phyloP scores from a whole-genome alignment of 768 basidiomycete species.

The Russula virescens region DNA sequence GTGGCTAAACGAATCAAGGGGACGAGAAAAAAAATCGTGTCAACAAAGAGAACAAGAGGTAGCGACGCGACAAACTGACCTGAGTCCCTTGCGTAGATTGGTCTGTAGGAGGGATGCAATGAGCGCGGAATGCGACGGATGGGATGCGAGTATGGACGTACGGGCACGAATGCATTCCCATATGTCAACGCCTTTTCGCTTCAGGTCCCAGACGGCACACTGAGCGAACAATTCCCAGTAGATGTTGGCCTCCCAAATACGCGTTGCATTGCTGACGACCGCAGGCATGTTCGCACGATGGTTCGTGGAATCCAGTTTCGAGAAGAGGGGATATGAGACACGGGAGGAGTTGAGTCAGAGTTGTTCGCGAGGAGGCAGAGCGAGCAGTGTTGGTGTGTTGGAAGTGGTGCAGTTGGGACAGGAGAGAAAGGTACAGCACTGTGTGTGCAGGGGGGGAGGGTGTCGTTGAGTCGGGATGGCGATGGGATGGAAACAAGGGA shows the following conservation, averaged over 20 bases:
- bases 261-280: slow-evolving; percentile 59
- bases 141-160: slow-evolving; percentile 34
- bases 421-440: slow-evolving; percentile 7
- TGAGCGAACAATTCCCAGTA: slow-evolving; percentile 61
- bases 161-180: slow-evolving; percentile 72
- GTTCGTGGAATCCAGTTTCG: not conserved
- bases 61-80: slow-evolving; percentile 23
- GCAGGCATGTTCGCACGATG: slow-evolving; percentile 30
- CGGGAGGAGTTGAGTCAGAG: not conserved
- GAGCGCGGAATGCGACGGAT: not conserved
- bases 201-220: slow-evolving; percentile 66
- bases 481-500: slow-evolving; percentile 13
- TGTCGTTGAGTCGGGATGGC: not conserved
- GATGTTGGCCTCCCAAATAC: slow-evolving; percentile 64
- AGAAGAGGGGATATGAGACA: not conserved
- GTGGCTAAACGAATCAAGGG: slow-evolving; percentile 32
- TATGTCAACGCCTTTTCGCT: slow-evolving; percentile 61
- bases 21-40: slow-evolving; percentile 4
- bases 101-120: slow-evolving; percentile 38
- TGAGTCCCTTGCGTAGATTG: slow-evolving; percentile 50
- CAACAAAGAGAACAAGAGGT: not conserved
- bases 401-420: slow-evolving; percentile 8
- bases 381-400: not conserved
- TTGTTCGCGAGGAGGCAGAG: not conserved
- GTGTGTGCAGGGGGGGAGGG: too few species aligned